Evolutionary conservation across 2,329 filamentous ascomycete genomes (phyloP), one percentile per base, ranked within the genome.

Genomic region (Penicillium thymicola): DNA sequence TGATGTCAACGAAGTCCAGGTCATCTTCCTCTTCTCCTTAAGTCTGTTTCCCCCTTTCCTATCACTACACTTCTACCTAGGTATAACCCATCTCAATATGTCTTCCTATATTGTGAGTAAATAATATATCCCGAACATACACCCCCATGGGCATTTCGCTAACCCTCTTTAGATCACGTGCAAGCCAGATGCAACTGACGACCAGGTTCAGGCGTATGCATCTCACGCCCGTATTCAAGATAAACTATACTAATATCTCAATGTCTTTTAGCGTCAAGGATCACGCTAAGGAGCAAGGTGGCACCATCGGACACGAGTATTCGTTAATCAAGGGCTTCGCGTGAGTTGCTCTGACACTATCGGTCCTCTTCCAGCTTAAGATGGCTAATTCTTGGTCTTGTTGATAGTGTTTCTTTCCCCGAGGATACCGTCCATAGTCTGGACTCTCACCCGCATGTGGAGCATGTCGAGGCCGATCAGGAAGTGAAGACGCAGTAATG

Each of bases 261-360:
- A 21, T 47, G 8, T 8, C 5, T 25, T 46, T 36, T 34, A 56
- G 38, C 28, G 32, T 50, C 50, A 53, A 49, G 40, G 23, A 60
- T 1, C 32, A 54, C 10, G 41, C 46, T 16, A 55, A 16, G 49
- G 38, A 50, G 40, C 21, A 60, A 27, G 54, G 54, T 7, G 54
- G 54, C 21, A 9, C n/a, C 1, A 56, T 56, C 11, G 11, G 16
- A 36, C 54, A 56, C 14, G 54, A 56, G 13, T 56, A 56, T 28
- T 14, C 16, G 3, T 32, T 56, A 51, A 57, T 53, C 55, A 57
- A 57, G 51, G 51, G 46, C 42, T 58, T 58, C 40, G 21, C 42
- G 46, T 55, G n/a, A 50, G 51, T 49, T 52, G 7, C 30, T n/a
- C 23, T 6, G 10, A 46, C 14, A 23, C 11, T 32, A 16, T 37